Evolutionary conservation across 2,329 filamentous ascomycete genomes (phyloP).

Genomic region (Orbilia oligospora): DNA sequence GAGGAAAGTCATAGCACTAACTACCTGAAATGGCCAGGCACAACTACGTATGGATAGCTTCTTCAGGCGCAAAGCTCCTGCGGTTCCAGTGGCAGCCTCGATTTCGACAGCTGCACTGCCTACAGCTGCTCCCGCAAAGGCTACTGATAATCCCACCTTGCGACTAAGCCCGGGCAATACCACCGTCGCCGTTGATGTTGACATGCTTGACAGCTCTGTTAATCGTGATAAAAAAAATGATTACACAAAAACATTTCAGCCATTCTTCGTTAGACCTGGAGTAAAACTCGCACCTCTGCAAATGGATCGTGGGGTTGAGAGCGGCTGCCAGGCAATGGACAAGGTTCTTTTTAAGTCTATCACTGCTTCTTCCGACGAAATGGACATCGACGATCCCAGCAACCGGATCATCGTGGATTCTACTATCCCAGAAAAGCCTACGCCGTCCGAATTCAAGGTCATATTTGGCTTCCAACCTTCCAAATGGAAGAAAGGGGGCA

Average conservation of each 20-base stretch:
- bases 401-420: slow-evolving; percentile 1
- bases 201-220: slow-evolving; percentile 57
- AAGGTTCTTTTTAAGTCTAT: slow-evolving; percentile 17
- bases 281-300: slow-evolving; percentile 77
- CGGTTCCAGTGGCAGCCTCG: slow-evolving; percentile 56
- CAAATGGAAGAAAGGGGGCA: slow-evolving; percentile 56
- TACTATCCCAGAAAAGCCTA: slow-evolving; percentile 13
- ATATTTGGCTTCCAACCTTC: slow-evolving; percentile 61
- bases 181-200: slow-evolving; percentile 62
- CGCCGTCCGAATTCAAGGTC: slow-evolving; percentile 68
- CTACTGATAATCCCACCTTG: slow-evolving; percentile 24
- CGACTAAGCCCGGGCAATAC: slow-evolving; percentile 42
- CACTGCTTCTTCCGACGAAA: slow-evolving; percentile 29
- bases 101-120: slow-evolving; percentile 37
- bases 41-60: slow-evolving; percentile 71
- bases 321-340: slow-evolving; percentile 65
- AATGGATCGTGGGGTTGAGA: slow-evolving; percentile 72
- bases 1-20: neutral
- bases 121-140: slow-evolving; percentile 54
- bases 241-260: slow-evolving; percentile 81
- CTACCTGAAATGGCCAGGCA: slow-evolving; percentile 65
- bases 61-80: slow-evolving; percentile 68
- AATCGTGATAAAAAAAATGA: slow-evolving; percentile 65
- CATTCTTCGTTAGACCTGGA: slow-evolving; percentile 83
- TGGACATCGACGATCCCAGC: slow-evolving; percentile 37